phyloP scores from a whole-genome alignment of 352 stramenopile species.

The Pythium chondricola region DNA sequence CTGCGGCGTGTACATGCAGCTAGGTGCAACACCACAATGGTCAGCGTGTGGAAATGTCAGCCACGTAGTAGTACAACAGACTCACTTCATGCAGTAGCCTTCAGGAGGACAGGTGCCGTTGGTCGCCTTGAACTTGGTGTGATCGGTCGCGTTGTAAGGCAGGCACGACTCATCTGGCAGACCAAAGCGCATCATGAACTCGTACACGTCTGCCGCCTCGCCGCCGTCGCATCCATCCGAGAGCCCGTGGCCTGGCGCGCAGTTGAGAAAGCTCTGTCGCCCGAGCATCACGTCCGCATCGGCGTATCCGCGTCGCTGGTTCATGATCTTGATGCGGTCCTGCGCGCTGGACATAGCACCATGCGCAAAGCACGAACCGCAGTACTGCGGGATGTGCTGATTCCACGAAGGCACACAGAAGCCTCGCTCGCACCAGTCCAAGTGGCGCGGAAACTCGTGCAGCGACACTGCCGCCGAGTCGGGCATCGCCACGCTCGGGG shows the following conservation, averaged over 20 bases:
- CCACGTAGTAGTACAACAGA: background rate
- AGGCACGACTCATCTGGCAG: constrained; percentile 75
- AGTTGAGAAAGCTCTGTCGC: constrained; percentile 79
- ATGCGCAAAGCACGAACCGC: constrained; percentile 80
- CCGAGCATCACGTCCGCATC: constrained; percentile 74
- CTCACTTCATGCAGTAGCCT: constrained; percentile 84
- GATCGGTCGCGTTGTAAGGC: constrained; percentile 78
- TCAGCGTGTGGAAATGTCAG: background rate
- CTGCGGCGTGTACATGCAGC: constrained; percentile 73
- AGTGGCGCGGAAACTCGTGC: constrained; percentile 48
- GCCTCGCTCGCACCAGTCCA: constrained; percentile 88
- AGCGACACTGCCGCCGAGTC: constrained; percentile 33
- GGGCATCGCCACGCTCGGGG: constrained; percentile 1
- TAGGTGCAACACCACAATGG: constrained; percentile 16
- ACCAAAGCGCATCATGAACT: constrained; percentile 72
- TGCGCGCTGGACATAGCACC: constrained; percentile 66
- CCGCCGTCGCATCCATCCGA: constrained; percentile 62
- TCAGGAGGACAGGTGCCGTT: constrained; percentile 70
- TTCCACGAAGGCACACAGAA: constrained; percentile 82
- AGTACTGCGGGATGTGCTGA: constrained; percentile 84
- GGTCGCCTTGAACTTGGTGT: constrained; percentile 57
- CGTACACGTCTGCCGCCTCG: constrained; percentile 69
- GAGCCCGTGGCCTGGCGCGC: constrained; percentile 59
- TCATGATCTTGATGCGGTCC: constrained; percentile 81
- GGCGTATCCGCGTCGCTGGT: constrained; percentile 48